Base-by-base conservation (phyloP, 2,329 filamentous ascomycete genomes). In the Penicillium sp. region DNA sequence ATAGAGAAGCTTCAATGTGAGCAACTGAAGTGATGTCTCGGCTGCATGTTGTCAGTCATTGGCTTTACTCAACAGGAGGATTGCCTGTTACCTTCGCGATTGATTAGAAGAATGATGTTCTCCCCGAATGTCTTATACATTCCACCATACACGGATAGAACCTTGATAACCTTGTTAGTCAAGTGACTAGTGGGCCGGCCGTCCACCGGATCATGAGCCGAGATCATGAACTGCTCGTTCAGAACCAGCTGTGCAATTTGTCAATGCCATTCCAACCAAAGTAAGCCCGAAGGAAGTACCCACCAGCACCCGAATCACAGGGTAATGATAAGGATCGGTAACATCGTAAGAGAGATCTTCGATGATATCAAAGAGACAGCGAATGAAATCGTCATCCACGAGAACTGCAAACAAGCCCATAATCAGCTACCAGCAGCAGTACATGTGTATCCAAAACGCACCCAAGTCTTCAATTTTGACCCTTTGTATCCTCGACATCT, bases 171-270 rank as follows among this genome's bases (percentile, higher is more conserved):
- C 65, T 93, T 88, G 71, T 99, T 99, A 4, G 94, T 97, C 56
- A 95, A 77, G 5, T 85, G 83, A 25, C 80, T 75, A 10, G 79
- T 73, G 57, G 70, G 65, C 45, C 63, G 71, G 64, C 67, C 73
- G 65, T 68, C 74, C 65, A 69, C 61, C 45, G 79, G 73, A 81
- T 84, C 59, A 83, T 89, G 66, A 80, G 83, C 80, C 27, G 82
- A 84, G 55, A 97, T 87, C 90, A 99, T 96, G 76, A 97, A 99
- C 76, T 99, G 94, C 75, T 99, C 94, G 75, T 99, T 99, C 63
- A 99, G 78, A 29, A 97, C 93, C 67, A 99, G 84, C 91, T 96
- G 64, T 19, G 50, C 17, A 54, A 48, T 8, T 7, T 21, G 37
- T 43, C 19, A 55, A 38, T 33, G 27, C 50, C 40, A 40, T 25